Percentiles rank a stretch among this genome's conserved stretches.
Evolutionary conservation across 768 basidiomycete genomes (phyloP).

Genomic region (Mrakia blollopis): DNA sequence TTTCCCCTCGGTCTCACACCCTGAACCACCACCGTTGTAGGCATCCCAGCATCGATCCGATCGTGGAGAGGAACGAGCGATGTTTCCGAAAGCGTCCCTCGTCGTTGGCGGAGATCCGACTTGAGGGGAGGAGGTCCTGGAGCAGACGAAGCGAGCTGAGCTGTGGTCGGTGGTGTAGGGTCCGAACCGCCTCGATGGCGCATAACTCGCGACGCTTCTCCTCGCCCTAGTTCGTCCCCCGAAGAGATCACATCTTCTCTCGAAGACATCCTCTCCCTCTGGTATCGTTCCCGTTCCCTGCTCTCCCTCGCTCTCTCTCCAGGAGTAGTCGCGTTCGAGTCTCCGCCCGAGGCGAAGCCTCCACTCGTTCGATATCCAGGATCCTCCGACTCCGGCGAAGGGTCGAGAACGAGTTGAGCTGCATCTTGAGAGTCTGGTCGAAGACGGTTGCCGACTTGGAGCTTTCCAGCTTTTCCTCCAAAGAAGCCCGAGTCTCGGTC

Average conservation of each 20-base stretch:
- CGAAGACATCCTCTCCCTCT: neutral
- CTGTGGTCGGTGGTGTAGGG: neutral
- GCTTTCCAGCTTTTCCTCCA: neutral
- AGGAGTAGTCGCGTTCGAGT: neutral
- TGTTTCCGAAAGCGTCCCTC: neutral
- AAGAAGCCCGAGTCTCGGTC: conserved; percentile 25
- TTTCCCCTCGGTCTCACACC: neutral
- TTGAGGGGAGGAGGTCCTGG: neutral
- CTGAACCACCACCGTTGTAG: neutral
- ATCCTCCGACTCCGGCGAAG: neutral
- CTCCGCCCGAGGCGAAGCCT: neutral
- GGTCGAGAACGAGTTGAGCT: neutral
- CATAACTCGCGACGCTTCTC: neutral
- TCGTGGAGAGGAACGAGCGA: conserved; percentile 11
- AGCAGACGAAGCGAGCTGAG: neutral
- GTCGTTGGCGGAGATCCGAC: neutral
- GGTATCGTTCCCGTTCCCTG: neutral
- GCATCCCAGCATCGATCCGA: neutral
- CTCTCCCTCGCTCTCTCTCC: neutral
- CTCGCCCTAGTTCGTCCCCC: neutral
- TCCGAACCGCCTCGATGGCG: neutral
- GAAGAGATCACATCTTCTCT: conserved; percentile 5
- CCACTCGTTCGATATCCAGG: conserved; percentile 5
- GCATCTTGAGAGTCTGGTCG: neutral
- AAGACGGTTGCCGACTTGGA: conserved; percentile 6